A percentile compares a stretch with the other conserved stretches of the same genome.
phyloP scores from a whole-genome alignment of 139 green algal species.

The Chlamydomonas eustigma region DNA sequence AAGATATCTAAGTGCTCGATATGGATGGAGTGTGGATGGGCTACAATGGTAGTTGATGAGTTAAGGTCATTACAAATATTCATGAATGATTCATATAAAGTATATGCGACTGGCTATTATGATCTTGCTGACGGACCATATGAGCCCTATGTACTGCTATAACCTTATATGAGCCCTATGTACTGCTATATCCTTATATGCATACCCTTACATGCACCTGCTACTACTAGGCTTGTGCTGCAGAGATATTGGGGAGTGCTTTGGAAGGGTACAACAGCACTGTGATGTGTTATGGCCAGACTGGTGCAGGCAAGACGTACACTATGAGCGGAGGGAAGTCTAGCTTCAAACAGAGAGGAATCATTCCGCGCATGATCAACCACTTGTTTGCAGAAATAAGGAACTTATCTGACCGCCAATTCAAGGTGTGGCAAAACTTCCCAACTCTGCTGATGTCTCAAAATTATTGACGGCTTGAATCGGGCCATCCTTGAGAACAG shows the following conservation, averaged over 20 bases:
- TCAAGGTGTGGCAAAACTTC: slow-evolving; percentile 17
- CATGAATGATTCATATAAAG: too few species aligned
- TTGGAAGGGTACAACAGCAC: slow-evolving; percentile 75
- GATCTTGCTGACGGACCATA: background rate
- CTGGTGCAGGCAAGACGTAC: slow-evolving; percentile 64
- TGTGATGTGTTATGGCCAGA: slow-evolving; percentile 76
- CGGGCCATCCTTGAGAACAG: too few species aligned
- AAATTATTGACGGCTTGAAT: too few species aligned
- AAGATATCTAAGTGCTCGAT: too few species aligned
- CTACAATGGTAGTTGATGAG: too few species aligned
- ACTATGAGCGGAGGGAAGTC: slow-evolving; percentile 54
- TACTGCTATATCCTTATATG: background rate
- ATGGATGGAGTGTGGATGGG: too few species aligned
- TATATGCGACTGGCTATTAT: background rate
- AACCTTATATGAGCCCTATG: background rate
- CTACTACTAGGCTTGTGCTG: slow-evolving; percentile 33
- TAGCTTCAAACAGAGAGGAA: slow-evolving; percentile 51
- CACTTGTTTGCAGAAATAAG: slow-evolving; percentile 45
- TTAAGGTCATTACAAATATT: too few species aligned
- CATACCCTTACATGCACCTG: background rate
- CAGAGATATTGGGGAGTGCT: slow-evolving; percentile 54
- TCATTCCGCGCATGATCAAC: slow-evolving; percentile 54
- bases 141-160: background rate
- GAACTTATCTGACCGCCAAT: slow-evolving; percentile 15
- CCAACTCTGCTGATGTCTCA: too few species aligned